Evolutionary conservation across 192 early-diverging fungal species (phyloP).

Genomic region (Obelidium mucronatum): DNA sequence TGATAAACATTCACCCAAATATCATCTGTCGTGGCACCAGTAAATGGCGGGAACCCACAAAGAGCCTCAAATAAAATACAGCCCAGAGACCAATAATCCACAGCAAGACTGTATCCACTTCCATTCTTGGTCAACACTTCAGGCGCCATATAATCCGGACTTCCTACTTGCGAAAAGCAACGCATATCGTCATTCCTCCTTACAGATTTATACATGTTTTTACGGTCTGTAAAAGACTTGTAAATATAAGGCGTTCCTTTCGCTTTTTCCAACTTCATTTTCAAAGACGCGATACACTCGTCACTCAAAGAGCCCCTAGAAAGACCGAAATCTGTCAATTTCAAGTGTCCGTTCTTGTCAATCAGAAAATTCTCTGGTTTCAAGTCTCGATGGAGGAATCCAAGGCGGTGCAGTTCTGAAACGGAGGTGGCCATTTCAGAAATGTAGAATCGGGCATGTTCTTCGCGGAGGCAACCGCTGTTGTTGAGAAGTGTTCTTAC

Average conservation of each 20-base stretch:
- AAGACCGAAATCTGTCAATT: slow-evolving; percentile 89
- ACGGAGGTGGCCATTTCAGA: slow-evolving; percentile 72
- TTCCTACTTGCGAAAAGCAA: slow-evolving; percentile 86
- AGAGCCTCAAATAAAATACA: slow-evolving; percentile 83
- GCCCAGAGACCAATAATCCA: slow-evolving; percentile 81
- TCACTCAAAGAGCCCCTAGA: slow-evolving; percentile 50
- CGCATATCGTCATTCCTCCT: slow-evolving; percentile 47
- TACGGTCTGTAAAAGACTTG: slow-evolving; percentile 40
- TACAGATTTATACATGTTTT: slow-evolving; percentile 52
- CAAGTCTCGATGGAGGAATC: slow-evolving; percentile 82
- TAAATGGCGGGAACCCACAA: slow-evolving; percentile 77
- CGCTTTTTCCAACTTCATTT: slow-evolving; percentile 51
- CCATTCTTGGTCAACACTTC: slow-evolving; percentile 72
- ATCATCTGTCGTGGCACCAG: slow-evolving; percentile 69
- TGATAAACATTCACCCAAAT: slow-evolving; percentile 89
- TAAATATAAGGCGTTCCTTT: slow-evolving; percentile 42
- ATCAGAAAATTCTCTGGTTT: slow-evolving; percentile 64
- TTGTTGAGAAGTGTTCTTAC: slow-evolving; percentile 80
- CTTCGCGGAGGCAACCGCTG: slow-evolving; percentile 65
- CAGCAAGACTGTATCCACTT: slow-evolving; percentile 69
- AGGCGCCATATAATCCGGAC: slow-evolving; percentile 94
- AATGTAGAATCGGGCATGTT: slow-evolving; percentile 64
- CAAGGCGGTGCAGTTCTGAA: slow-evolving; percentile 80
- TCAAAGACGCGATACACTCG: slow-evolving; percentile 41
- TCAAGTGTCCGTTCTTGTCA: slow-evolving; percentile 66